Base-by-base conservation (phyloP, 805 yeast genomes). In the Suhomyces emberorum region DNA sequence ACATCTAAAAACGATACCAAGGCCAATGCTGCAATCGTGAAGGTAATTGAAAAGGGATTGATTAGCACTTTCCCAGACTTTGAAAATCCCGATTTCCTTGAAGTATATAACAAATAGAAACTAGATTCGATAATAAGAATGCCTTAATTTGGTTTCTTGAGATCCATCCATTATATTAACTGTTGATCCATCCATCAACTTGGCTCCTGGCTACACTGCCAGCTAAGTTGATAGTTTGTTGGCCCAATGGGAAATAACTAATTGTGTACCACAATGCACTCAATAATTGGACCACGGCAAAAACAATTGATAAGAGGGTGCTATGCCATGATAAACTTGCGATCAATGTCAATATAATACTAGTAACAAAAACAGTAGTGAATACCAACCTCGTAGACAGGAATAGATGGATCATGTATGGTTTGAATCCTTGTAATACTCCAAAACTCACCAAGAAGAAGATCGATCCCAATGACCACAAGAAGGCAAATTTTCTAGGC, bases 181-280 rank as follows among this genome's bases (percentile, higher is more conserved):
- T 30, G 19, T 39, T 65, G 27, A 69, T 59, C 74, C 74, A 69
- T 21, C 59, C 54, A 41, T 63, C 72, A 2, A 66, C 73, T 46
- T 68, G 73, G 23, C 65, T 54, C 35, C 71, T 49, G 11, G 74
- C 74, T 19, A 69, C 73, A 8, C 54, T 53, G 3, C 70, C 55
- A 1, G 74, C 74, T 35, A 69, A 47, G 34, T 58, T 64, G 33
- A 69, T 51, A 0, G 74, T 68, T 42, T 68, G 73, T 16, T 54
- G 55, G 7, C 74, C 74, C 65, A 68, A 51, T n/a, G 74, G 74
- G 46, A 69, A 69, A 49, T 69, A 69, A 42, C 72, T 67, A 16
- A 69, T 70, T 2, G 74, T 64, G 48, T 69, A 69, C 73, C 73
- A 68, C 4, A 65, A 35, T 3, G 68, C 72, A 46, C 65, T 57